A percentile compares a stretch with the other conserved stretches of the same genome.
These are phyloP conservation scores for Colletotrichum tamarilloi DNA, from an alignment of 2,329 filamentous ascomycete genomes.

Conservation along the genomic window DNA sequence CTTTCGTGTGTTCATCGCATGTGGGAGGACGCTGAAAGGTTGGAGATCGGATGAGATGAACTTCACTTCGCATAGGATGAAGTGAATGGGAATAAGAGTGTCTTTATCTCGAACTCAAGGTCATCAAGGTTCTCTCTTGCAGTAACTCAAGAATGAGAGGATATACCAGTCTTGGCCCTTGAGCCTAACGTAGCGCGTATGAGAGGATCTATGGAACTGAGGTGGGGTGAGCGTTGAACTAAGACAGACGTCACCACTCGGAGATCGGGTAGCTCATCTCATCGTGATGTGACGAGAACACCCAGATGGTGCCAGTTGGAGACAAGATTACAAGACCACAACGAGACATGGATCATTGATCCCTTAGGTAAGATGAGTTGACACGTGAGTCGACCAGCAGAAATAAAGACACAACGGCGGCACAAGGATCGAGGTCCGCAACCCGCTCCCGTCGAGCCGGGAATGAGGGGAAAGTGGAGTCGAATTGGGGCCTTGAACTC, in stretches of 20 bases:
- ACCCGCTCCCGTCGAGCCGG: slow-evolving; percentile 23
- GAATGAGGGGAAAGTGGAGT: slow-evolving; percentile 19
- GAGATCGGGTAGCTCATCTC: neutral
- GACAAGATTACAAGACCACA: no score
- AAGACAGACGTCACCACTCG: slow-evolving; percentile 9
- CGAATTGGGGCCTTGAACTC: neutral
- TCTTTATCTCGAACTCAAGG: neutral
- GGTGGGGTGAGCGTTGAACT: slow-evolving; percentile 1
- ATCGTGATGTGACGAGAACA: no score
- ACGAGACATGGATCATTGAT: no score
- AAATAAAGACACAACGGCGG: neutral
- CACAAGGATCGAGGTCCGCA: neutral
- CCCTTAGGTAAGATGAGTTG: neutral
- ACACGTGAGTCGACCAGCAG: neutral
- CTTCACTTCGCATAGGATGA: neutral
- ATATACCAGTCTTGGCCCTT: neutral
- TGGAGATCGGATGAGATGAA: neutral
- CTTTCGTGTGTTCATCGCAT: neutral
- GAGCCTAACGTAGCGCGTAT: neutral
- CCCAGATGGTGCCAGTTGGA: neutral
- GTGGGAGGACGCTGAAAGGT: no score
- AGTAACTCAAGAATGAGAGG: neutral
- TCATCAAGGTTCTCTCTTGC: slow-evolving; percentile 12
- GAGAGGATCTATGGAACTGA: neutral
- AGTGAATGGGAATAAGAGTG: no score